These are phyloP conservation scores for Purshia tridentata DNA, from an alignment of 306 rosid genomes.

Conservation along the genomic window DNA sequence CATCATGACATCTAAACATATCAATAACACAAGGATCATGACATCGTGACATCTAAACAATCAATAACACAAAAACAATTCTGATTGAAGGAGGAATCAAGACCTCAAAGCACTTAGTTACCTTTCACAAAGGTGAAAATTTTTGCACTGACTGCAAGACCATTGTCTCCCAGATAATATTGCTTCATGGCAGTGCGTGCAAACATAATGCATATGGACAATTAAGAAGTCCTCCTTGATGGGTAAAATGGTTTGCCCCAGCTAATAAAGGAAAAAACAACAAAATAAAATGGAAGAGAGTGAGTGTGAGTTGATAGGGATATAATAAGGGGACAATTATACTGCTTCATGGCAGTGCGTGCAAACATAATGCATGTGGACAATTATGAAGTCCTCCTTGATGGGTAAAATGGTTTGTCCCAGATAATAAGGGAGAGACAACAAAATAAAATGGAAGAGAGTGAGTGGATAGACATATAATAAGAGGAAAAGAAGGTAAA, in stretches of 20 bases:
- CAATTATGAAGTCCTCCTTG: conserved; percentile 61
- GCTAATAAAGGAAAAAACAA: conserved; percentile 29
- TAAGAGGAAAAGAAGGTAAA: background rate
- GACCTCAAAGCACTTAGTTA: conserved; percentile 8
- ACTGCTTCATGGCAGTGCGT: conserved; percentile 46
- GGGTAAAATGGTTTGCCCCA: conserved; percentile 45
- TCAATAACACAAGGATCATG: conserved; percentile 1
- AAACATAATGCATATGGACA: conserved; percentile 49
- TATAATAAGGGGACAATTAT: background rate
- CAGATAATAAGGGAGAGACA: conserved; percentile 37
- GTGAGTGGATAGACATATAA: background rate
- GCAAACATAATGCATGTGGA: conserved; percentile 54
- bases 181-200: conserved; percentile 47
- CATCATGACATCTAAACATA: conserved; percentile 26
- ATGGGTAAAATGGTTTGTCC: conserved; percentile 39
- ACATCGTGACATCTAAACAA: conserved; percentile 26
- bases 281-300: conserved; percentile 6
- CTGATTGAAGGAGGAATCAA: background rate
- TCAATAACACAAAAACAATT: background rate
- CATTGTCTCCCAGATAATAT: conserved; percentile 54
- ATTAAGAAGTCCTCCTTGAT: conserved; percentile 57
- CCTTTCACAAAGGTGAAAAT: conserved; percentile 66
- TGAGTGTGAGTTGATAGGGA: background rate
- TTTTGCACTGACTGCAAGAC: conserved; percentile 57
- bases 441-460: conserved; percentile 16